Evolutionary conservation across 768 basidiomycete species (phyloP), one percentile per base, ranked within the genome.

Genomic region (Macrolepiota fuliginosa): DNA sequence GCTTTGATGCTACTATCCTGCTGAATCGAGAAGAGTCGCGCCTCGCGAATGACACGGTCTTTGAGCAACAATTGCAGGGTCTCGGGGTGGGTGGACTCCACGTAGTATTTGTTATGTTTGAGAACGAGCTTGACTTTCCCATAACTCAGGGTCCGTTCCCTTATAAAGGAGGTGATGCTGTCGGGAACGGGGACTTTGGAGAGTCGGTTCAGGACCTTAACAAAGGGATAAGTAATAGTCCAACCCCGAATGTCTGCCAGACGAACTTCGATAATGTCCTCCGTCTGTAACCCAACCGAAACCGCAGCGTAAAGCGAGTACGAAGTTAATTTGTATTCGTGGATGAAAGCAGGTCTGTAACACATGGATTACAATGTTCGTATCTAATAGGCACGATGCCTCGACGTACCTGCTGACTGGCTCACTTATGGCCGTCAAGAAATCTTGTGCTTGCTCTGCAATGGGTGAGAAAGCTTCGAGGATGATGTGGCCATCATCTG

Each of bases 241-340:
- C 55, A 58, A 50, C 32, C 56, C 61, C 62, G 62, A 63, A 64
- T 65, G 69, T 66, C 66, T 64, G 66, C 58, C 74, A 71, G 62
- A 83, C 87, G 71, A 67, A 98, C 96, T 81, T 96, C 94, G 74
- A 98, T 97, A 68, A 98, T 98, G 73, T 98, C 96, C 67, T 96
- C 91, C 9, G 97, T 98, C 72, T 98, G 94, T 29, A 99, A 79
- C 29, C 97, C 97, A 63, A 99, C 97, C 13, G 96, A 98, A 64
- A 99, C 96, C 54, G 97, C 97, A 63, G 97, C 97, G 74, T 99
- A 98, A 15, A 99, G 81, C 17, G 96, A 98, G 75, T 98, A 97
- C 49, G 95, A 90, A 61, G 96, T 98, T 71, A 99, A 86, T 77
- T 96, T 94, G 83, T 98, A 99, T 80, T 98, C 97, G 78, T 99